These are phyloP conservation scores for Porphyra umbilicalis DNA, from an alignment of 31 red algal genomes.

Conservation along the genomic window DNA sequence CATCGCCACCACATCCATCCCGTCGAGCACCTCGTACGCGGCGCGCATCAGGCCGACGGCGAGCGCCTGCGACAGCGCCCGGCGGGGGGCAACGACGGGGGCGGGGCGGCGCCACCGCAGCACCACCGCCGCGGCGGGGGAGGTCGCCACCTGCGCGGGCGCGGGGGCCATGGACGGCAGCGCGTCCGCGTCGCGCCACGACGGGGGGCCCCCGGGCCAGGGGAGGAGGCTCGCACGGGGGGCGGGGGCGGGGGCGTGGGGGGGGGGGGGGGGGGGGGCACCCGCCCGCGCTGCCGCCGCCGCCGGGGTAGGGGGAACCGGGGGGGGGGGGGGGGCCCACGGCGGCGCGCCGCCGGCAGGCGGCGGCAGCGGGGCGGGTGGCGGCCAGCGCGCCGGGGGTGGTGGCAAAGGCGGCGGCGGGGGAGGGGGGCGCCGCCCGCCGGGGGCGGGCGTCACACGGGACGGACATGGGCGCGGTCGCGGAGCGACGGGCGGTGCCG, in stretches of 20 bases:
- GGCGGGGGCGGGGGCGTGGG: background rate
- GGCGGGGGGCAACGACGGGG: background rate
- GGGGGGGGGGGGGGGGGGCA: background rate
- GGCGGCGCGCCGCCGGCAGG: no score
- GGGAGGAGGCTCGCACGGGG: background rate
- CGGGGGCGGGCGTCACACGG: background rate
- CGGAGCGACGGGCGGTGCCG: no score
- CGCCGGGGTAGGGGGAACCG: background rate
- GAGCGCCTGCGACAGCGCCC: background rate
- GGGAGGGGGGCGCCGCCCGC: no score
- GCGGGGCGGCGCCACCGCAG: constrained; percentile 18
- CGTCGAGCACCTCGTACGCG: constrained; percentile 32
- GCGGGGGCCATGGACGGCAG: constrained; percentile 13
- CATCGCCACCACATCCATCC: constrained; percentile 33
- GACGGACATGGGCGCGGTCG: background rate
- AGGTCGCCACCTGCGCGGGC: constrained; percentile 20
- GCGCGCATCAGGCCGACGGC: constrained; percentile 37
- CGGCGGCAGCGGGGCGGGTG: no score
- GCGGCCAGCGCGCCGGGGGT: no score
- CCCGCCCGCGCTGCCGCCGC: background rate
- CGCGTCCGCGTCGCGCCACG: background rate
- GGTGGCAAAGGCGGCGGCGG: background rate
- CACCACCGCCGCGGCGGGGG: constrained; percentile 20
- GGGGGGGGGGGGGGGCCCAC: no score
- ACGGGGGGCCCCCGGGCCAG: background rate